Conservation (phyloP, 257 asterid species). For the Solanum sejunctum region DNA sequence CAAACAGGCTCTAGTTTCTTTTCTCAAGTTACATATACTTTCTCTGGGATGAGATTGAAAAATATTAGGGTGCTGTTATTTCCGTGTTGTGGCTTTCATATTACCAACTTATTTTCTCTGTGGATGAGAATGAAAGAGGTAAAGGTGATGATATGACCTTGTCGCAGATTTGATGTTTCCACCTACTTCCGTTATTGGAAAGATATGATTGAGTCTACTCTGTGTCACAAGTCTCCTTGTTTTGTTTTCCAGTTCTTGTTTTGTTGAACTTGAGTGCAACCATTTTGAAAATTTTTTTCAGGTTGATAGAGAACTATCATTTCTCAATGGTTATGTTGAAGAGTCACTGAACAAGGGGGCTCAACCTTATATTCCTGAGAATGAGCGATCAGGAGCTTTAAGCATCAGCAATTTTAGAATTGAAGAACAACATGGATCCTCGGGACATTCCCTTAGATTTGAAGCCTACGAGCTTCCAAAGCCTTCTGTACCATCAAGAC, state of each 20-base stretch:
- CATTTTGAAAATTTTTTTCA: conserved; percentile 17
- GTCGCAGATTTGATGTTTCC: not conserved
- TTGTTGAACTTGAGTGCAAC: not conserved
- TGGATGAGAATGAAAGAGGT: not conserved
- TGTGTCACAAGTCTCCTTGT: not conserved
- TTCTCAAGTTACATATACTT: not conserved
- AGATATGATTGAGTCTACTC: not conserved
- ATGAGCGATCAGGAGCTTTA: conserved; percentile 48
- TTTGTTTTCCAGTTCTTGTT: not conserved
- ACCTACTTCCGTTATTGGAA: not conserved
- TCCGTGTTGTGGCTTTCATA: not conserved
- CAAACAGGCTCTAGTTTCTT: not conserved
- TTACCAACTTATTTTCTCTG: not conserved
- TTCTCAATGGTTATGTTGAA: conserved; percentile 64
- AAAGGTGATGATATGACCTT: not conserved
- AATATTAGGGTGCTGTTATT: not conserved
- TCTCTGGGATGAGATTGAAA: not conserved
- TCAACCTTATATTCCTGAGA: conserved; percentile 73
- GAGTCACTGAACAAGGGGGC: conserved; percentile 80
- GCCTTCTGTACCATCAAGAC: conserved; percentile 37
- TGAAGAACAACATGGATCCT: conserved; percentile 56
- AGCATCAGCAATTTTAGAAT: conserved; percentile 39
- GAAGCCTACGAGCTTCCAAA: conserved; percentile 93
- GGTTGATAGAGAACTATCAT: conserved; percentile 70
- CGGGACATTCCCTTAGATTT: conserved; percentile 67